Evolutionary conservation across 768 basidiomycete species (phyloP).

Genomic region (Phaeolepiota aurea): DNA sequence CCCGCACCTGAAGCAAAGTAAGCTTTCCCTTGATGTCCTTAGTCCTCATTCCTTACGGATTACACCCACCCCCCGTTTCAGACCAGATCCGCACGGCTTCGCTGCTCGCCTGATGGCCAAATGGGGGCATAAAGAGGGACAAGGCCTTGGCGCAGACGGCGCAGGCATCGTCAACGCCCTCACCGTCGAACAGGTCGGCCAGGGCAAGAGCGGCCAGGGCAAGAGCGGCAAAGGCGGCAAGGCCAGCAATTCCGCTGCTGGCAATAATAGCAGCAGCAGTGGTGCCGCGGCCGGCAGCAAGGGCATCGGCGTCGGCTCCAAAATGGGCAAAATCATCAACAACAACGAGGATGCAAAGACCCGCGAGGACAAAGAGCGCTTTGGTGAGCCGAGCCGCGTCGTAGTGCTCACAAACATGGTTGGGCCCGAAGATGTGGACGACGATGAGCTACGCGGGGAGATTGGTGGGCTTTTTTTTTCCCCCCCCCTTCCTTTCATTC

Average conservation of each 20-base stretch:
- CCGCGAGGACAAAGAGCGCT: constrained; percentile 69
- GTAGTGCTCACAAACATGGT: constrained; percentile 91
- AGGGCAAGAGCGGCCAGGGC: constrained; percentile 19
- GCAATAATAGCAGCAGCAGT: constrained; percentile 23
- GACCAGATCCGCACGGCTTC: constrained; percentile 63
- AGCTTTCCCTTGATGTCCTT: constrained; percentile 5
- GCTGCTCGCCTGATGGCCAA: constrained; percentile 90
- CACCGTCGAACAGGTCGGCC: constrained; percentile 61
- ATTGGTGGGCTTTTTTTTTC: constrained; percentile 50
- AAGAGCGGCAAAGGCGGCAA: constrained; percentile 18
- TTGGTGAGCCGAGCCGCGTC: constrained; percentile 86
- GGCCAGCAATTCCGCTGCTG: constrained; percentile 24
- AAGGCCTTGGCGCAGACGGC: constrained; percentile 81
- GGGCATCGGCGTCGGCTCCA: constrained; percentile 39
- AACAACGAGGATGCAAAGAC: constrained; percentile 78
- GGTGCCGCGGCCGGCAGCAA: constrained; percentile 22
- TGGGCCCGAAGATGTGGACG: constrained; percentile 71
- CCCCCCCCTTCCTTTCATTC: constrained; percentile 2
- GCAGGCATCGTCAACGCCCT: constrained; percentile 87
- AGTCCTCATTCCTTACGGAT: not conserved
- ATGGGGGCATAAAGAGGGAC: constrained; percentile 93
- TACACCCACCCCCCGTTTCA: constrained; percentile 8
- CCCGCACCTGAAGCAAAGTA: constrained; percentile 23
- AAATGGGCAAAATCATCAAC: constrained; percentile 87
- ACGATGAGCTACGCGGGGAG: constrained; percentile 79